These are phyloP conservation scores for Marasmius fiardii DNA, from an alignment of 1,284 basidiomycete genomes.

Conservation along the genomic window DNA sequence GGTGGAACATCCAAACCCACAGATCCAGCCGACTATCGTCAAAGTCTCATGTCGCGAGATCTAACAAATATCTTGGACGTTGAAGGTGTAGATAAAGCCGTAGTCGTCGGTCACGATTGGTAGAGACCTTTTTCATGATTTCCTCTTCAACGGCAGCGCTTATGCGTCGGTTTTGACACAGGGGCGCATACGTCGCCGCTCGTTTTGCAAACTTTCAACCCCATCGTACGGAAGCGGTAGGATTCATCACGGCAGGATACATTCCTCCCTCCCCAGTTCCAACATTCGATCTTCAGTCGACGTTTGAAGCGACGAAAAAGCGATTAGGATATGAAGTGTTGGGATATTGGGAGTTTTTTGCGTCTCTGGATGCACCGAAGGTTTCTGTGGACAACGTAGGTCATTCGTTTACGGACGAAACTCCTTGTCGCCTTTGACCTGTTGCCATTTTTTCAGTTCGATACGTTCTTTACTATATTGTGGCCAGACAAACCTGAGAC, in stretches of 20 bases:
- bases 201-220: constrained; percentile 23
- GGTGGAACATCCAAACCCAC: constrained; percentile 45
- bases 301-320: constrained; percentile 21
- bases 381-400: constrained; percentile 28
- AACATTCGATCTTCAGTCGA: constrained; percentile 23
- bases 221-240: constrained; percentile 27
- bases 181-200: constrained; percentile 34
- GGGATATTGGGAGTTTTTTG: constrained; percentile 41
- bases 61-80: constrained; percentile 40
- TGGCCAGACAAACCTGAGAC: constrained; percentile 9
- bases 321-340: constrained; percentile 26
- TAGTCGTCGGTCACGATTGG: constrained; percentile 48
- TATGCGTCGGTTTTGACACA: not conserved
- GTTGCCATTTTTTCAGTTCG: not conserved
- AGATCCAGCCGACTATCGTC: constrained; percentile 33
- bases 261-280: constrained; percentile 19
- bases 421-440: no score
- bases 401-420: not conserved
- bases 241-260: constrained; percentile 18
- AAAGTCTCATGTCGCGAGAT: constrained; percentile 34
- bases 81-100: constrained; percentile 29
- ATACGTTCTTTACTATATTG: not conserved
- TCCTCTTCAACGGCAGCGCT: not conserved
- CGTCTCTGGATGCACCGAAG: constrained; percentile 22
- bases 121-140: constrained; percentile 13